Base-by-base conservation (phyloP, 2,329 filamentous ascomycete genomes). In the Diaporthe helianthi region DNA sequence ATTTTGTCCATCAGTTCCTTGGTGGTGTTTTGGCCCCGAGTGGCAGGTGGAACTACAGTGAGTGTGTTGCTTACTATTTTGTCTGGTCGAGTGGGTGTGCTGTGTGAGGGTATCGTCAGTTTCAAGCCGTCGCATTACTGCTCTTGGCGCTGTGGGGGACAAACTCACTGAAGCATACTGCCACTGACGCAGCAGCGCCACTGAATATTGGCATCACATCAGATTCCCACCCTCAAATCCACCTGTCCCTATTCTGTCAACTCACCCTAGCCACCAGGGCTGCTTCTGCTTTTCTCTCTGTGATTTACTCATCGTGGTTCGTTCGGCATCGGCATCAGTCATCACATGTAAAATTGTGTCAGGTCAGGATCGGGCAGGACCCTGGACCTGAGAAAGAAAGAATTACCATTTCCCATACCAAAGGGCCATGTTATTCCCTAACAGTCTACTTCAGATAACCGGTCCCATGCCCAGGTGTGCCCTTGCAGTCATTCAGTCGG, bases 31-130 rank as follows among this genome's bases (percentile, higher is more conserved):
- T 24, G 12, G n/a, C 13, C 1, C 1, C 4, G 7, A 4, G n/a
- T 33, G n/a, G 13, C 4, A 12, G 26, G 9, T 9, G 4, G 1
- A 2, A n/a, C 13, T 22, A 3, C 1, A 12, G 17, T 53, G 12
- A 12, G 17, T 53, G 12, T 19, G 3, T n/a, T 24, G 7, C 78
- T 72, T 60, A 81, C 81, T 83, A 83, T 77, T 83, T 83, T 0
- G 81, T 82, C 67, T 83, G 80, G 55, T 83, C 81, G 1, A 83
- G 71, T 15, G 81, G 82, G 69, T 83, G 81, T n/a, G 81, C 80
- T 82, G 49, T 2, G 38, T 26, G 66, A 71, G n/a, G 66, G 53
- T 44, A 54, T 71, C 66, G 46, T 69, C 69, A 71, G 60, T 49
- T 33, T 17, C 2, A 13, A 4, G 8, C 5, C n/a, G 2, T 26